These are phyloP conservation scores for Puccinia horiana DNA, from an alignment of 1,284 basidiomycete species.

Conservation along the genomic window DNA sequence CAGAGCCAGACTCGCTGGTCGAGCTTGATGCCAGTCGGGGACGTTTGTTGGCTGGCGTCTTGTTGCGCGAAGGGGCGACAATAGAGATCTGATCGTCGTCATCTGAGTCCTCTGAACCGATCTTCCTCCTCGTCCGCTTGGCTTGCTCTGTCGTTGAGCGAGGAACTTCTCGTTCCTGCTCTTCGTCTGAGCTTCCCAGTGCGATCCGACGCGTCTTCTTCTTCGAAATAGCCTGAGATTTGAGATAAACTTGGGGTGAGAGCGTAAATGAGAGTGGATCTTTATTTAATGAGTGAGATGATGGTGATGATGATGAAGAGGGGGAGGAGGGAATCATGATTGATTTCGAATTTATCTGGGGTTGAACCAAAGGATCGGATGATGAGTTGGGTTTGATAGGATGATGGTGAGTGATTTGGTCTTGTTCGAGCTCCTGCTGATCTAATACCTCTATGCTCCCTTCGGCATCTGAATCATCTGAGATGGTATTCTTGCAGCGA, in stretches of 20 bases:
- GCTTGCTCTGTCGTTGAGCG: not conserved
- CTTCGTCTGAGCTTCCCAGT: constrained; percentile 14
- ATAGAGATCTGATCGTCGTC: not conserved
- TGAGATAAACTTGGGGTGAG: not conserved
- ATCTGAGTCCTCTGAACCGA: constrained; percentile 6
- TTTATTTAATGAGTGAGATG: not conserved
- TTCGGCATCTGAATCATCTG: constrained; percentile 20
- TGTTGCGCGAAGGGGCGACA: not conserved
- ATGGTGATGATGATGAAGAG: not conserved
- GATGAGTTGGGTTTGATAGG: not conserved
- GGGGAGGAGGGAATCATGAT: not conserved
- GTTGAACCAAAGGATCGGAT: not conserved
- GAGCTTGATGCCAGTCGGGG: not conserved
- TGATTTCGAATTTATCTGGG: not conserved
- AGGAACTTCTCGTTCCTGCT: not conserved
- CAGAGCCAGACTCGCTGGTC: not conserved
- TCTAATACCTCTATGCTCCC: constrained; percentile 16
- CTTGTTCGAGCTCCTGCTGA: not conserved
- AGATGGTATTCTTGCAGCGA: not conserved
- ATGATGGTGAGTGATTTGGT: not conserved
- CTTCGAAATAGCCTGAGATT: not conserved
- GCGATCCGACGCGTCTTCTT: constrained; percentile 28
- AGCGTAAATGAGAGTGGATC: constrained; percentile 25
- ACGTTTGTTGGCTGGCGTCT: constrained; percentile 1
- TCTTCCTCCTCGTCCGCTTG: constrained; percentile 3